Base-by-base conservation (phyloP, 768 basidiomycete genomes). In the Pleurotus salmoneostramineus region DNA sequence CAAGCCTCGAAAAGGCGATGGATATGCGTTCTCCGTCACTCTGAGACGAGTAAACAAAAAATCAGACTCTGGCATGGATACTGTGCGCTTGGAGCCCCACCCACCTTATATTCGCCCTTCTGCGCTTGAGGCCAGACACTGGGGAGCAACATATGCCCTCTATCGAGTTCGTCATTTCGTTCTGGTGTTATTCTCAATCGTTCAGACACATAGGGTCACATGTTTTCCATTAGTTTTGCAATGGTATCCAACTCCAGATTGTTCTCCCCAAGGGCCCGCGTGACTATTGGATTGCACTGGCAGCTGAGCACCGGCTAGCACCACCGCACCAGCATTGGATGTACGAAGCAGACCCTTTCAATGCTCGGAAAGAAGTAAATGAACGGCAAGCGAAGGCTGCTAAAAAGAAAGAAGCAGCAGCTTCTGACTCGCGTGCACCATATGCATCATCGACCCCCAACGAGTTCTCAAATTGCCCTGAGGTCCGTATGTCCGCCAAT, bases 301-400 rank as follows among this genome's bases (percentile, higher is more conserved):
- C 83, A 6, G 71, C 71, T 2, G 88, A 93, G 65, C 91, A 93
- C 63, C 88, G 86, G 62, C 69, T 69, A 14, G 77, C 79, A 3
- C 84, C 87, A 0, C 79, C 84, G 2, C 89, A 93, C 68, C 79
- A 83, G 66, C 81, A 79, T 51, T 95, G 93, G 93, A 89, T 92
- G 83, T 96, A 90, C 64, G 80, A 84, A n/a, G 75, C 85, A 5
- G 93, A 96, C 74, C 94, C 93, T 2, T 96, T 95, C 65, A 79
- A 81, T 14, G 91, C 91, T 5, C 79, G 78, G 58, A 83, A 83
- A 61, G 76, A 79, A 56, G 88, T 92, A 2, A 80, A 84, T 11
- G 80, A 83, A 45, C 77, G 89, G 36, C 90, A 91, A 66, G 77
- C 70, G 31, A 85, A 83, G 60, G 76, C 79, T 33, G 69, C 77